Conservation (phyloP, 23 red algal genomes). For the Gracilaria caudata region DNA sequence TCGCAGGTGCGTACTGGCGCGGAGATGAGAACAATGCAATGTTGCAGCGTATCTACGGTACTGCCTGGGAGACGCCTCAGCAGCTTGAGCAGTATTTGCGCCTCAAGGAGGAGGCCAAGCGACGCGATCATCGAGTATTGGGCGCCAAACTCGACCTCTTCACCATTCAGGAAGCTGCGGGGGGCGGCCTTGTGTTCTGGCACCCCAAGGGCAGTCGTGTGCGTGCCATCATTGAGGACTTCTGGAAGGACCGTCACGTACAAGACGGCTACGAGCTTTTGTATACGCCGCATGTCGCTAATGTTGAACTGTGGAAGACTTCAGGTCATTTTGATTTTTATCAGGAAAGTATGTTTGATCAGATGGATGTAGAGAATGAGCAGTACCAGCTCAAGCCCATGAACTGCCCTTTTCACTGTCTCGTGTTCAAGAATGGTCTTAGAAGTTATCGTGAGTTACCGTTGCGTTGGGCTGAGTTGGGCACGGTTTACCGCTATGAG, state of each 20-base stretch:
- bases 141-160: slow-evolving; percentile 89
- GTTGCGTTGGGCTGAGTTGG: slow-evolving; percentile 96
- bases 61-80: slow-evolving; percentile 85
- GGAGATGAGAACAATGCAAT: slow-evolving; percentile 97
- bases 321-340: slow-evolving; percentile 99
- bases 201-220: slow-evolving; percentile 93
- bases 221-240: slow-evolving; percentile 89
- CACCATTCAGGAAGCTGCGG: slow-evolving; percentile 90
- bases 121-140: slow-evolving; percentile 92
- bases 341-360: slow-evolving; percentile 96
- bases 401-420: slow-evolving; percentile 98
- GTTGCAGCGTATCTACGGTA: slow-evolving; percentile 98
- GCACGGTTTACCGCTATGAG: slow-evolving; percentile 99
- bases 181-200: slow-evolving; percentile 99
- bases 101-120: slow-evolving; percentile 95
- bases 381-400: slow-evolving; percentile 94
- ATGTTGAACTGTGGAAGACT: slow-evolving; percentile 89
- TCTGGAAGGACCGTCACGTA: slow-evolving; percentile 91
- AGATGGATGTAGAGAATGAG: slow-evolving; percentile 90
- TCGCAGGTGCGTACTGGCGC: slow-evolving; percentile 99
- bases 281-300: slow-evolving; percentile 94
- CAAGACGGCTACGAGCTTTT: slow-evolving; percentile 90
- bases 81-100: slow-evolving; percentile 91
- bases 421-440: slow-evolving; percentile 93
- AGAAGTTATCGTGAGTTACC: slow-evolving; percentile 96